Conservation (phyloP, 2,329 filamentous ascomycete species). For the Akanthomyces muscarius region DNA sequence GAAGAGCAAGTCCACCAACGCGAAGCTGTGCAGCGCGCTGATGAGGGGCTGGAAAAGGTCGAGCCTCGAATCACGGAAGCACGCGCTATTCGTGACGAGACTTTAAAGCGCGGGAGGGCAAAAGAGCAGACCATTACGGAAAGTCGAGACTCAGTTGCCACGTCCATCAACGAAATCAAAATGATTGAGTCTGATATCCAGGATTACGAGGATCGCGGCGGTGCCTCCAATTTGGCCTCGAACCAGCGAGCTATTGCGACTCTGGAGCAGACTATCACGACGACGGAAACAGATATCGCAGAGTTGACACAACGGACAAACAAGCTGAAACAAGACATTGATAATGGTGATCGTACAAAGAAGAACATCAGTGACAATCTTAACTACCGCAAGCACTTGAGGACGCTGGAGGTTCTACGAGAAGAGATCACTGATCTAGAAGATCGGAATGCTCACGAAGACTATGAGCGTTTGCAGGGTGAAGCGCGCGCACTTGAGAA, state of each 20-base stretch:
- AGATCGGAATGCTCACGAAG: conserved; percentile 73
- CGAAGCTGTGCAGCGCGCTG: conserved; percentile 63
- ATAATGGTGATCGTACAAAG: conserved; percentile 77
- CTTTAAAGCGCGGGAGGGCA: conserved; percentile 63
- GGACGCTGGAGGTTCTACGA: conserved; percentile 62
- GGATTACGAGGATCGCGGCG: conserved; percentile 72
- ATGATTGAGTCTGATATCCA: conserved; percentile 73
- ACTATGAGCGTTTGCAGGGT: conserved; percentile 68
- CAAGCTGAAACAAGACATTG: conserved; percentile 70
- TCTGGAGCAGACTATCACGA: conserved; percentile 62
- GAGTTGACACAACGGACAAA: conserved; percentile 68
- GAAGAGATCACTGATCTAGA: conserved; percentile 71
- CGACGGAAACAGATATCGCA: conserved; percentile 63
- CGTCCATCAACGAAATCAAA: conserved; percentile 72
- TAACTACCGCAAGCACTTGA: conserved; percentile 71
- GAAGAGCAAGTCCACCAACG: conserved; percentile 65
- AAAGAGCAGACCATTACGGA: conserved; percentile 70
- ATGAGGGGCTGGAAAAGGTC: conserved; percentile 69
- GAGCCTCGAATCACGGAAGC: conserved; percentile 73
- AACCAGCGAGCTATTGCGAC: conserved; percentile 65
- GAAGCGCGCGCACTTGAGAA: conserved; percentile 67
- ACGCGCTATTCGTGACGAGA: conserved; percentile 71
- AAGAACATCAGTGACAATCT: conserved; percentile 87
- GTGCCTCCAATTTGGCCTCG: conserved; percentile 64
- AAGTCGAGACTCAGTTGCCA: conserved; percentile 66